Evolutionary conservation across 2,329 filamentous ascomycete genomes (phyloP).

Genomic region (Aureobasidium sp.): DNA sequence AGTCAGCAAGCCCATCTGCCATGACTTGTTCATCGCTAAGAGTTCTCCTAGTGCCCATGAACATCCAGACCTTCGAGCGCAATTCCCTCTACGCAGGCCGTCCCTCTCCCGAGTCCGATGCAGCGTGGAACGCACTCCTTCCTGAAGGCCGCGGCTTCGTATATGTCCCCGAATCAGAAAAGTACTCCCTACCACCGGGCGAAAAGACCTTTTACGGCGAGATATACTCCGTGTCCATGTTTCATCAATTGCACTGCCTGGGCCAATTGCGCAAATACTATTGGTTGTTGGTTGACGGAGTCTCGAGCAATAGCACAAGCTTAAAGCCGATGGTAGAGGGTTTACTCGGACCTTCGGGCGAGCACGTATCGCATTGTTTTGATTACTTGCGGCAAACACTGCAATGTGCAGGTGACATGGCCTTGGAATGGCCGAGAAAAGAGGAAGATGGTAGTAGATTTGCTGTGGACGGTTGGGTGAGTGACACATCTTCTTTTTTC

Average conservation of each 20-base stretch:
- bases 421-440: conserved; percentile 26
- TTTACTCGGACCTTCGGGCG: conserved; percentile 17
- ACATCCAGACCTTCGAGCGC: conserved; percentile 22
- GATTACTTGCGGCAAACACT: conserved; percentile 26
- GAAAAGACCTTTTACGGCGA: conserved; percentile 22
- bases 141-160: conserved; percentile 31
- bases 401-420: conserved; percentile 26
- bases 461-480: conserved; percentile 30
- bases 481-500: neutral
- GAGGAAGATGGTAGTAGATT: conserved; percentile 24
- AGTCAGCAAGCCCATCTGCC: neutral
- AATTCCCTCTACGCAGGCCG: conserved; percentile 23
- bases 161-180: conserved; percentile 22
- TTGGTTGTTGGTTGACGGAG: conserved; percentile 22
- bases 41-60: conserved; percentile 18
- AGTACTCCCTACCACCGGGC: conserved; percentile 25
- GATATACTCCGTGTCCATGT: conserved; percentile 31
- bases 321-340: conserved; percentile 20
- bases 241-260: conserved; percentile 32
- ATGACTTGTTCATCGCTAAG: neutral
- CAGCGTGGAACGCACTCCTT: conserved; percentile 25
- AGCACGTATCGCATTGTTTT: conserved; percentile 26
- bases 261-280: conserved; percentile 26
- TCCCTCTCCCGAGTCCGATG: conserved; percentile 22
- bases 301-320: conserved; percentile 20